Conservation (phyloP, 2,329 filamentous ascomycete species). For the Metarhizium rileyi region DNA sequence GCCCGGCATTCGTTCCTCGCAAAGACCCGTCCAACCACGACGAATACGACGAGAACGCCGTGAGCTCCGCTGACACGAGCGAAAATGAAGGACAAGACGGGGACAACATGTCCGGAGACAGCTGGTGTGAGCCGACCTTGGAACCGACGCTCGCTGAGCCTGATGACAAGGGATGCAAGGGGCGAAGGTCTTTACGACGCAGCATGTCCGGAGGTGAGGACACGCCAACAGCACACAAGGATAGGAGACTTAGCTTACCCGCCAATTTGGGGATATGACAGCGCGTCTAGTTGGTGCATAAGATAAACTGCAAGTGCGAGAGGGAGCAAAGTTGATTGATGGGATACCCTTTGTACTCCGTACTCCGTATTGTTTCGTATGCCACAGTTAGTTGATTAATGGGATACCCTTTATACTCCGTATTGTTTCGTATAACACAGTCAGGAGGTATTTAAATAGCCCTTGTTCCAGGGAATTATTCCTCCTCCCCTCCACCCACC, state of each 20-base stretch:
- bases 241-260: neutral
- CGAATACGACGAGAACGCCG: neutral
- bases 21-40: neutral
- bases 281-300: no score
- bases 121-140: neutral
- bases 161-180: neutral
- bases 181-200: neutral
- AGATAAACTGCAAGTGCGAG: no score
- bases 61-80: neutral
- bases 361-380: neutral
- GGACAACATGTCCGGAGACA: neutral
- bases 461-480: no score
- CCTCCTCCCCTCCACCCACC: neutral
- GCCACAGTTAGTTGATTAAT: no score
- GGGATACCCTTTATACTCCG: no score
- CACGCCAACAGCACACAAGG: neutral
- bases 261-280: neutral
- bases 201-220: neutral
- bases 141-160: neutral
- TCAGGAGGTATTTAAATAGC: no score
- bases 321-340: no score
- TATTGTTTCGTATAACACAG: neutral
- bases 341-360: no score
- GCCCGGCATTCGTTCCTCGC: constrained; percentile 23
- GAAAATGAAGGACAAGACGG: neutral